Percentiles rank a stretch among this genome's conserved stretches.
phyloP scores from a whole-genome alignment of 2,329 filamentous ascomycete genomes.

The Dendrostoma leiphaemia region DNA sequence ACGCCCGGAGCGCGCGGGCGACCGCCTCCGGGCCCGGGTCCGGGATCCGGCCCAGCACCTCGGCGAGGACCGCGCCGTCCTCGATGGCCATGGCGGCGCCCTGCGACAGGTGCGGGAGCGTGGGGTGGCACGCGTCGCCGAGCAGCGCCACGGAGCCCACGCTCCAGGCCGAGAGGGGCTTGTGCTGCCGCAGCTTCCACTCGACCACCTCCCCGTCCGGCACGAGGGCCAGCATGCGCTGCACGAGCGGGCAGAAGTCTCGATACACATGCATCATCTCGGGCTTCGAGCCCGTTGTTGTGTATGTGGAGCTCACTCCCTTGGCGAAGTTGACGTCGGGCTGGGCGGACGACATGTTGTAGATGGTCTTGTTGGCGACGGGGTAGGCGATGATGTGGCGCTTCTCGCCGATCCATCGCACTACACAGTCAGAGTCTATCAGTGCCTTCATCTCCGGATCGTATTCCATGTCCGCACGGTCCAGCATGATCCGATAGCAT shows the following conservation, averaged over 20 bases:
- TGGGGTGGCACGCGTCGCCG: conserved; percentile 67
- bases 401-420: conserved; percentile 73
- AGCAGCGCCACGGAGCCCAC: conserved; percentile 55
- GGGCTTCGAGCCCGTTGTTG: conserved; percentile 58
- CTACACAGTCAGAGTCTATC: conserved; percentile 64
- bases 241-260: conserved; percentile 60
- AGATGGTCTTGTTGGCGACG: conserved; percentile 63
- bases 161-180: conserved; percentile 56
- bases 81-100: conserved; percentile 69
- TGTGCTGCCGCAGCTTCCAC: conserved; percentile 61
- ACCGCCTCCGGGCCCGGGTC: conserved; percentile 36
- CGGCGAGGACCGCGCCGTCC: conserved; percentile 60
- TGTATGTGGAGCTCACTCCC: conserved; percentile 59
- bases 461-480: conserved; percentile 59
- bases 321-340: conserved; percentile 60
- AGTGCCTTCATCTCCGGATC: conserved; percentile 68
- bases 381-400: conserved; percentile 79
- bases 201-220: conserved; percentile 63
- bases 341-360: conserved; percentile 63
- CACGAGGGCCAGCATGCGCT: conserved; percentile 58
- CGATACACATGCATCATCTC: conserved; percentile 60
- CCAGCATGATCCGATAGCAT: conserved; percentile 76
- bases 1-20: conserved; percentile 50
- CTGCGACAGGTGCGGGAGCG: conserved; percentile 65
- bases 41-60: conserved; percentile 44